phyloP scores from a whole-genome alignment of 441 rosid species.

The Kokia cookei region DNA sequence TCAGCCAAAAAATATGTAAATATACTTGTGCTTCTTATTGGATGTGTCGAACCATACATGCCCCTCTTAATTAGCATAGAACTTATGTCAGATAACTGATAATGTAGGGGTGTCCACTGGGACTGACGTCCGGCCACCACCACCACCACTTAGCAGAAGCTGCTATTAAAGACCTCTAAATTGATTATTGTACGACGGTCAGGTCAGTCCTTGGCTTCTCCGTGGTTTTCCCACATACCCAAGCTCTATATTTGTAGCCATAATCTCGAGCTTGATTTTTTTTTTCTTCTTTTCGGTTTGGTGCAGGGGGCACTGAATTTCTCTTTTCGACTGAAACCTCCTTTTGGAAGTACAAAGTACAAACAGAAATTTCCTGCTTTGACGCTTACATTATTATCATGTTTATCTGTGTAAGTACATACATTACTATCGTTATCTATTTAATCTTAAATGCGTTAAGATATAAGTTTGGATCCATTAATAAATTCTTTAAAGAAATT shows the following conservation, averaged over 20 bases:
- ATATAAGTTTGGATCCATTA: too few relatives aligned
- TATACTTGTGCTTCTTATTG: too few relatives aligned
- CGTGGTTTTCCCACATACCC: too few relatives aligned
- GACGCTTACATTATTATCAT: background rate
- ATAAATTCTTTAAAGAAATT: too few relatives aligned
- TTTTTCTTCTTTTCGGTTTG: background rate
- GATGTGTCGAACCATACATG: background rate
- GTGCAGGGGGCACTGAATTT: background rate
- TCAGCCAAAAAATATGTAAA: too few relatives aligned
- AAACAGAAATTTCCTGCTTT: background rate
- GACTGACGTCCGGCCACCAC: too few relatives aligned
- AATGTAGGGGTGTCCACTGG: too few relatives aligned
- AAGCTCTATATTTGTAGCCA: background rate
- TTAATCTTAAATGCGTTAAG: too few relatives aligned
- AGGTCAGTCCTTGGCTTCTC: background rate
- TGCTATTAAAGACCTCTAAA: too few relatives aligned
- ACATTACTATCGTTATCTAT: background rate
- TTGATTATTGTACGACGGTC: too few relatives aligned
- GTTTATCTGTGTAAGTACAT: background rate
- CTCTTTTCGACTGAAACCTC: background rate
- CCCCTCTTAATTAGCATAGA: background rate
- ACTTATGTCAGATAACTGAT: background rate
- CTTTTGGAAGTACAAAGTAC: background rate
- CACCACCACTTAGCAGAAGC: too few relatives aligned
- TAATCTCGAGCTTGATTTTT: conserved; percentile 8